These are phyloP conservation scores for Claviceps paspali DNA, from an alignment of 2,329 filamentous ascomycete species.

Conservation along the genomic window DNA sequence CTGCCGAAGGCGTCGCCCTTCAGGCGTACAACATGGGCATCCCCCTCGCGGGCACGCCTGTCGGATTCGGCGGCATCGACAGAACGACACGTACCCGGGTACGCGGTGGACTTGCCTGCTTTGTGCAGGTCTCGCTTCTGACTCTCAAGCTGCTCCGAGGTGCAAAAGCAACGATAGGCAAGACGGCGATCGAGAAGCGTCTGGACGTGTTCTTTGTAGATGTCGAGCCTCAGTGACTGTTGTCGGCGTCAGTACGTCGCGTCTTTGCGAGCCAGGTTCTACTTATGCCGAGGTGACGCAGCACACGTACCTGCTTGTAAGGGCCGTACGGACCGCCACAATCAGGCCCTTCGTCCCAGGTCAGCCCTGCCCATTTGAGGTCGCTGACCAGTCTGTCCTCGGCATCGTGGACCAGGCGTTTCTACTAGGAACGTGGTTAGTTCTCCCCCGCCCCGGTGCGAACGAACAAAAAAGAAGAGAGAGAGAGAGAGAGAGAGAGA, in stretches of 20 bases:
- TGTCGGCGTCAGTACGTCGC: not conserved
- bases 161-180: constrained; percentile 92
- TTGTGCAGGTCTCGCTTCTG: constrained; percentile 49
- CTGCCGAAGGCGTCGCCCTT: constrained; percentile 40
- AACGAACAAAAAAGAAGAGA: too few relatives aligned
- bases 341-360: constrained; percentile 90
- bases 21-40: constrained; percentile 65
- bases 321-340: constrained; percentile 70
- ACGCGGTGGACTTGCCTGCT: constrained; percentile 26
- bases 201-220: constrained; percentile 59
- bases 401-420: constrained; percentile 65
- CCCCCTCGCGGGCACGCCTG: constrained; percentile 50
- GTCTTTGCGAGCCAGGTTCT: not conserved
- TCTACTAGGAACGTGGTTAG: constrained; percentile 30
- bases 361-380: constrained; percentile 72
- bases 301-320: constrained; percentile 55
- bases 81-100: constrained; percentile 53
- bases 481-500: not conserved
- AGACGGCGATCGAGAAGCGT: constrained; percentile 53
- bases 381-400: constrained; percentile 66
- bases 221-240: constrained; percentile 60
- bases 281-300: not conserved
- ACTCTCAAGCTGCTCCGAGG: constrained; percentile 49
- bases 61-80: constrained; percentile 54
- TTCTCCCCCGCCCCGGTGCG: too few relatives aligned